Evolutionary conservation across 164 flowering plant genomes (phyloP), one percentile per base, ranked within the genome.

Genomic region (Sedum album): DNA sequence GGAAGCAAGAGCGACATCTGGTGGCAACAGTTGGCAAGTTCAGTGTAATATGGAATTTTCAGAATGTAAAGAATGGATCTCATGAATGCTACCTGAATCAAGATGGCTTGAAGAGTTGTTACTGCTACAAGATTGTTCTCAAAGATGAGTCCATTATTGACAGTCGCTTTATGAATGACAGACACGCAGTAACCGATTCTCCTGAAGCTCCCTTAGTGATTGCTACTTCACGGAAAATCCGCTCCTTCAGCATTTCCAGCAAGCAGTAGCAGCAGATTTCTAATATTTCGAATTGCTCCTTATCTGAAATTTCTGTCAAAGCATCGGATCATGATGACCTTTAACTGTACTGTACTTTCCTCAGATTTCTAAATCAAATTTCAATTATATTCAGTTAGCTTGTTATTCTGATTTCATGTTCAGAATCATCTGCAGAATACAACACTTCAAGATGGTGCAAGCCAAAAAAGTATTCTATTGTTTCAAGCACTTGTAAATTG

Each of bases 131-230:
- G 75, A 81, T 91, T 36, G 95, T 41, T 33, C 82, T 79, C 31
- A 91, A 85, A 73, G 96, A 93, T 64, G 98, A 93, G 68, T 89
- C 98, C 39, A 91, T 93, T 41, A 79, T 93, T 14, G 98, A 91
- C 30, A 93, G 98, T 71, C 93, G 98, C 64, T 91, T 91, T 80
- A 93, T 91, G 98, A 92, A 91, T 60, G 98, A 91, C 67, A 91
- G 83, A 36, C n/a, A n/a, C 91, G 93, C 93, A 18, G 85, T 85
- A 41, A 76, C 74, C 30, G 81, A 88, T 53, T 89, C 97, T 33
- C 98, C 98, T 11, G 96, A 93, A 71, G 98, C 98, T 41, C 97
- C 98, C 1, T 74, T 93, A 71, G 98, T 93, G 48, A 91, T 93
- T 70, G 98, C 98, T 2, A 93, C 98, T 38, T 92, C 91, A 1